A percentile compares a stretch with the other conserved stretches of the same genome.
phyloP scores from a whole-genome alignment of 2,329 filamentous ascomycete genomes.

The Sporothrix variecibatus region DNA sequence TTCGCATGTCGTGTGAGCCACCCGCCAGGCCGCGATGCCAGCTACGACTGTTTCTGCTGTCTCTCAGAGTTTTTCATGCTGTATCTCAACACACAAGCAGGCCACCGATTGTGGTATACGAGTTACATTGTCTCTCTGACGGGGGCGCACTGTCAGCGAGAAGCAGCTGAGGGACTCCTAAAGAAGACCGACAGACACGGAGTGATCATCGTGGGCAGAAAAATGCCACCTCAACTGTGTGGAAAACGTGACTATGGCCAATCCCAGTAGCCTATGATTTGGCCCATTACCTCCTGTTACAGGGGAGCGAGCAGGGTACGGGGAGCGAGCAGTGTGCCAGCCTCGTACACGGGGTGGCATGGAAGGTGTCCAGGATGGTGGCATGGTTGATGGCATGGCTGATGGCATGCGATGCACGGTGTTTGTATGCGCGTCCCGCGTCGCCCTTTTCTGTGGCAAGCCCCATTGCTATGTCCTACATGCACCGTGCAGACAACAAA shows the following conservation, averaged over 20 bases:
- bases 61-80: not conserved
- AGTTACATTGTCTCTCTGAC: not conserved
- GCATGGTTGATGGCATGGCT: not conserved
- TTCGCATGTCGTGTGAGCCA: not conserved
- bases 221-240: not conserved
- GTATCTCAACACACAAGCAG: not conserved
- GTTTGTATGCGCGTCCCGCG: not conserved
- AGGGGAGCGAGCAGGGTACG: not conserved
- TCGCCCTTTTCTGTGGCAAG: not conserved
- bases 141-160: not conserved
- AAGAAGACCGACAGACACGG: not conserved
- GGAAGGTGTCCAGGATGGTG: not conserved
- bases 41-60: not conserved
- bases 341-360: not conserved
- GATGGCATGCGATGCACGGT: not conserved
- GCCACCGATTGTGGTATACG: not conserved
- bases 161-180: not conserved
- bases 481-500: not conserved
- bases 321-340: not conserved
- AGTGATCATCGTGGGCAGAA: not conserved
- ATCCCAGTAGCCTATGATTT: not conserved
- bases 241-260: not conserved
- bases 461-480: not conserved
- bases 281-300: not conserved
- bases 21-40: slow-evolving; percentile 9